Conservation (phyloP, 371 early-diverging fungal genomes). For the Syncephalastrum sp. region DNA sequence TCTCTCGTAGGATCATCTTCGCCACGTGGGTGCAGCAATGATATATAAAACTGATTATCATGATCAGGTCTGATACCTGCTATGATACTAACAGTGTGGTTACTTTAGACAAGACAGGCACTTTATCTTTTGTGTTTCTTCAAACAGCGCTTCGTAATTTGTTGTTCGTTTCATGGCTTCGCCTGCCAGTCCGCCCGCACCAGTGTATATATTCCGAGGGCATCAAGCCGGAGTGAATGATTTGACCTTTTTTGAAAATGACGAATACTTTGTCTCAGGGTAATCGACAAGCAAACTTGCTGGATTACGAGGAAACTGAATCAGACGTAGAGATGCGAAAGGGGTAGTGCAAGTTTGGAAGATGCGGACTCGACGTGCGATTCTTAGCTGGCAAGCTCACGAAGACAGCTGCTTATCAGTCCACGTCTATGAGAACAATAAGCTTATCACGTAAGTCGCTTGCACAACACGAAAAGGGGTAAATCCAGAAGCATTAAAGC, state of each 20-base stretch:
- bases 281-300: conserved; percentile 8
- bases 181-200: conserved; percentile 17
- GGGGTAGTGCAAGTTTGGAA: conserved; percentile 42
- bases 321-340: conserved; percentile 31
- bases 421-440: conserved; percentile 11
- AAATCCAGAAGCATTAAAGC: conserved; percentile 6
- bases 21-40: too few species aligned
- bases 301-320: neutral
- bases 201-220: conserved; percentile 35
- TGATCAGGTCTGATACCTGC: too few species aligned
- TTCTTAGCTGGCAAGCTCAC: conserved; percentile 44
- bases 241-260: conserved; percentile 20
- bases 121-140: too few species aligned
- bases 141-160: too few species aligned
- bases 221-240: conserved; percentile 32
- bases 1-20: too few species aligned
- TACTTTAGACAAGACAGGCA: too few species aligned
- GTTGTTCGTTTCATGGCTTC: too few species aligned
- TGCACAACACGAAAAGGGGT: neutral
- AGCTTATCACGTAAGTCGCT: conserved; percentile 27
- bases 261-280: conserved; percentile 35
- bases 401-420: conserved; percentile 32
- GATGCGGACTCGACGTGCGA: conserved; percentile 33
- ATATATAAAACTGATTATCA: too few species aligned
- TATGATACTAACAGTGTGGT: too few species aligned